Percentiles rank a stretch among this genome's conserved stretches.
phyloP scores from a whole-genome alignment of 805 yeast species.

The Wickerhamiella siamensis region DNA sequence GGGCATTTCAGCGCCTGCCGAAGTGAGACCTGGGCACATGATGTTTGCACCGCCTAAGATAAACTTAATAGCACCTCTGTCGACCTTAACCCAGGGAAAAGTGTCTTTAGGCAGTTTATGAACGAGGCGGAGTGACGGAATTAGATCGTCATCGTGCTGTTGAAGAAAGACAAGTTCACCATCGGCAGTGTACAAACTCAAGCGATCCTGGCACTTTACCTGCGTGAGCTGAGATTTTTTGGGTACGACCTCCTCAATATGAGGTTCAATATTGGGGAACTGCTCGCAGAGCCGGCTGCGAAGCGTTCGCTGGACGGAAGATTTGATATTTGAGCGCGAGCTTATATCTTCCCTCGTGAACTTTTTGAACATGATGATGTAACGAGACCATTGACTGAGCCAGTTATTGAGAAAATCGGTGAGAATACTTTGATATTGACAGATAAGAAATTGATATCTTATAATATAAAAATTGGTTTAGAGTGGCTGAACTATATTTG shows the following conservation, averaged over 20 bases:
- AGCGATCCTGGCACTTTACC: conserved; percentile 80
- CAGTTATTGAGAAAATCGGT: no score
- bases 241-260: conserved; percentile 71
- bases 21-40: conserved; percentile 89
- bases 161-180: conserved; percentile 65
- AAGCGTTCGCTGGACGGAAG: conserved; percentile 86
- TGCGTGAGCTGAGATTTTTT: conserved; percentile 71
- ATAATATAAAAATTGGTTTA: no score
- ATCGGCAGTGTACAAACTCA: conserved; percentile 61
- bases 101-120: conserved; percentile 41
- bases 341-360: conserved; percentile 79
- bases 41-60: conserved; percentile 92
- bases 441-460: no score
- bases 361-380: conserved; percentile 21
- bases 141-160: conserved; percentile 60
- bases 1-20: conserved; percentile 72
- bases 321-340: conserved; percentile 79
- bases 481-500: no score
- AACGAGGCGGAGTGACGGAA: conserved; percentile 48
- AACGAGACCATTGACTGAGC: no score
- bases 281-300: conserved; percentile 58
- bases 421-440: no score
- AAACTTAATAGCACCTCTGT: conserved; percentile 91
- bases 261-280: conserved; percentile 60
- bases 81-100: conserved; percentile 81